Evolutionary conservation across 2,329 filamentous ascomycete genomes (phyloP).

Genomic region (Paecilomyces sp.): DNA sequence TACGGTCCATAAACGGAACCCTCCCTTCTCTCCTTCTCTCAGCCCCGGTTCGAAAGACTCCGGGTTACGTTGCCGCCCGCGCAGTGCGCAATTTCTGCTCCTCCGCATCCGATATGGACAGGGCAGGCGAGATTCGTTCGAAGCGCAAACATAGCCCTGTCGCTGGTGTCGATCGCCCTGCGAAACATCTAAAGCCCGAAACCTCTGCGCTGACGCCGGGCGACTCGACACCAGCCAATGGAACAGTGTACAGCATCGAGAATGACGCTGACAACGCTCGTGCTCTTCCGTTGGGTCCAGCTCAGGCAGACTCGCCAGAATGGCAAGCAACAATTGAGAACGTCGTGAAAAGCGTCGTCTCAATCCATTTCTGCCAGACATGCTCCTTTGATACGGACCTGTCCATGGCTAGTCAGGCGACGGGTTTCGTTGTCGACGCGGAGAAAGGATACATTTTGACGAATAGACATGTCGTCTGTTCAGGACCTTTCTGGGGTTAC

Average conservation of each 20-base stretch:
- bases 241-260: constrained; percentile 37
- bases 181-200: constrained; percentile 50
- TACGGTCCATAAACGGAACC: neutral
- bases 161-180: constrained; percentile 43
- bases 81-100: constrained; percentile 5
- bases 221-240: constrained; percentile 36
- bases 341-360: constrained; percentile 91
- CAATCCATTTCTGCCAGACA: constrained; percentile 98
- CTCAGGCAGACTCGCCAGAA: constrained; percentile 62
- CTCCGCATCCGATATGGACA: constrained; percentile 35
- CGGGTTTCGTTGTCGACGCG: constrained; percentile 94
- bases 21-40: constrained; percentile 1
- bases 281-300: constrained; percentile 39
- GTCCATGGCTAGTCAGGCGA: constrained; percentile 89
- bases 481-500: constrained; percentile 96
- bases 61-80: constrained; percentile 4
- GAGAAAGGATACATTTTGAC: constrained; percentile 84
- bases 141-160: constrained; percentile 52
- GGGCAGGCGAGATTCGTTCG: constrained; percentile 40
- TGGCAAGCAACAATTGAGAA: constrained; percentile 95
- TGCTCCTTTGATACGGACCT: constrained; percentile 97
- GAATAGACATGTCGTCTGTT: constrained; percentile 87
- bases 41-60: constrained; percentile 2
- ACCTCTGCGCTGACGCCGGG: constrained; percentile 30
- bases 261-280: constrained; percentile 41